A percentile compares a stretch with the other conserved stretches of the same genome.
phyloP scores from a whole-genome alignment of 1,139 yeast genomes.

The Saccharomyces hybrid region DNA sequence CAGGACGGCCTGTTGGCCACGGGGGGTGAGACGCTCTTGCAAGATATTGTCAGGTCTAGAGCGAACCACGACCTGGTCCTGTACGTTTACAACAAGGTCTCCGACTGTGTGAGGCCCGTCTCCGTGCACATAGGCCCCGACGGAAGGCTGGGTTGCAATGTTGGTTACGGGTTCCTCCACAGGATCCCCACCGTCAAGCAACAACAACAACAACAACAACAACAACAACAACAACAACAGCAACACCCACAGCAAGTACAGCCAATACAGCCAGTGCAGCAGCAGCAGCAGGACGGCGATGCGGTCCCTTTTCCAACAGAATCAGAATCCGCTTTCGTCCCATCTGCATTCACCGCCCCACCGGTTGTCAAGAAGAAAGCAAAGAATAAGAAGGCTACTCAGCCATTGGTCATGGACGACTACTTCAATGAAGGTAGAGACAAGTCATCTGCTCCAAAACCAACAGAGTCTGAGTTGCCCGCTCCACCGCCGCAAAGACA shows the following conservation, averaged over 20 bases:
- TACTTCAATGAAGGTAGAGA: conserved; percentile 35
- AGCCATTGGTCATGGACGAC: conserved; percentile 25
- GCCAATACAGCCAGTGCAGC: not conserved
- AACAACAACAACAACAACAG: too few relatives aligned
- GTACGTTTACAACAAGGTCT: conserved; percentile 83
- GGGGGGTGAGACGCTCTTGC: conserved; percentile 79
- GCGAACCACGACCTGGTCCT: conserved; percentile 45
- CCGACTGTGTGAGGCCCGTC: conserved; percentile 79
- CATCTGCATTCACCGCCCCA: conserved; percentile 12
- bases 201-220: not conserved
- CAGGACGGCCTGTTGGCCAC: conserved; percentile 72
- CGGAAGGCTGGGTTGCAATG: conserved; percentile 88
- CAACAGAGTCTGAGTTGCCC: conserved; percentile 11
- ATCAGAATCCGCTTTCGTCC: conserved; percentile 15
- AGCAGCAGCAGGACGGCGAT: not conserved
- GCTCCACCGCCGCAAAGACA: conserved; percentile 31
- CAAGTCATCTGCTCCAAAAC: conserved; percentile 21
- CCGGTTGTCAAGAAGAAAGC: conserved; percentile 28
- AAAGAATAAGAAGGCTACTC: conserved; percentile 5
- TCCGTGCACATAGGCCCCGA: conserved; percentile 67
- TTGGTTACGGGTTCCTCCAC: conserved; percentile 86
- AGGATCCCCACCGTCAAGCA: conserved; percentile 47
- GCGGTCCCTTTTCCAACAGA: conserved; percentile 2
- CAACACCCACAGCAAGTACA: too few relatives aligned
- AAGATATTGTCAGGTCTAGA: conserved; percentile 57